Conservation (phyloP, 2,329 filamentous ascomycete species). For the Calonectria montana region DNA sequence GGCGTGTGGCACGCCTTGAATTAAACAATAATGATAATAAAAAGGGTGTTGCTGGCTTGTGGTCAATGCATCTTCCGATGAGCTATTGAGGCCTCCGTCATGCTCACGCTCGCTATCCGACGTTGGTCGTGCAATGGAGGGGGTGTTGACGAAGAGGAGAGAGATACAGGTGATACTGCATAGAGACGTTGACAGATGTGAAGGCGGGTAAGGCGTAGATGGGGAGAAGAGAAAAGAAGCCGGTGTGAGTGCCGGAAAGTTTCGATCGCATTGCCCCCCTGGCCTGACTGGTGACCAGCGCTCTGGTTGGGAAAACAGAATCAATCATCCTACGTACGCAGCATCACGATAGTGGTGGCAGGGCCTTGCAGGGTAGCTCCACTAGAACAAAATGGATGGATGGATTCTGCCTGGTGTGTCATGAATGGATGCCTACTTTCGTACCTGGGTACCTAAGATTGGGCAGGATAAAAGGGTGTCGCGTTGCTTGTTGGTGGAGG, state of each 20-base stretch:
- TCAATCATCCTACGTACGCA: background rate
- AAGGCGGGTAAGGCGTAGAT: background rate
- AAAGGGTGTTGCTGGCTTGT: background rate
- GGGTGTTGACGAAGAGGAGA: conserved; percentile 7
- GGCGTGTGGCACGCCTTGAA: background rate
- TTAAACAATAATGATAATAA: background rate
- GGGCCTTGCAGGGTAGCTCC: background rate
- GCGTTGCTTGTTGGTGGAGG: background rate
- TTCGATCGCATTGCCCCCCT: conserved; percentile 11
- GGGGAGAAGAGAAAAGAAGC: background rate
- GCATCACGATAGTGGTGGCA: background rate
- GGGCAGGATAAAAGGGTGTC: background rate
- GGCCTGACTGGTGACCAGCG: conserved; percentile 4
- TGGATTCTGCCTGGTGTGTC: background rate
- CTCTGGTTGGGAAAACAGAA: background rate
- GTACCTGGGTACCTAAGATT: background rate
- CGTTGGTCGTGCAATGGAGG: background rate
- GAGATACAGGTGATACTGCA: conserved; percentile 2
- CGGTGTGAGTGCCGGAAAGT: background rate
- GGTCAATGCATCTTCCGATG: background rate
- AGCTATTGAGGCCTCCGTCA: background rate
- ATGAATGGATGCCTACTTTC: background rate
- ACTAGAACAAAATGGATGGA: background rate
- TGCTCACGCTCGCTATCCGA: background rate
- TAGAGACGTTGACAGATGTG: background rate